Percentiles rank a stretch among this genome's conserved stretches.
Conservation (phyloP, 768 basidiomycete species). For the Calocybe indica region DNA sequence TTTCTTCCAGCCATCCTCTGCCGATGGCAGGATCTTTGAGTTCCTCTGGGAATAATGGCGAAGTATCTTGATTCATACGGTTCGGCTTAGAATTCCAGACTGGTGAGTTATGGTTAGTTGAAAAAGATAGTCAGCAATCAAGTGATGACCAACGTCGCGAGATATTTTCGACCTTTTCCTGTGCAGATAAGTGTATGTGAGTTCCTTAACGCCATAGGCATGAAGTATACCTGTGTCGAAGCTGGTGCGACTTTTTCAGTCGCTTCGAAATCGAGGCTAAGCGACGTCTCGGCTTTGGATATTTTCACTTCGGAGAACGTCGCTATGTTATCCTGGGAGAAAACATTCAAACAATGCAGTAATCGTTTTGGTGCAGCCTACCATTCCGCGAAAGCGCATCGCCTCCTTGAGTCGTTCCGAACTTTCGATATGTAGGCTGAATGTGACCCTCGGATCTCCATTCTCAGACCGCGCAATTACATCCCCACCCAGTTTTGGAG, state of each 20-base stretch:
- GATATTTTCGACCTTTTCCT: conserved; percentile 13
- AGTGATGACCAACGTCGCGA: conserved; percentile 12
- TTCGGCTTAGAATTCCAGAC: conserved; percentile 9
- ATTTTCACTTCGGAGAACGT: conserved; percentile 10
- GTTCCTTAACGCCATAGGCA: background rate
- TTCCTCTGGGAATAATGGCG: background rate
- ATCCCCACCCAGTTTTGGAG: conserved; percentile 33
- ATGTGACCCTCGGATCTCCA: conserved; percentile 23
- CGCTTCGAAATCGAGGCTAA: conserved; percentile 14
- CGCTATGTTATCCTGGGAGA: background rate
- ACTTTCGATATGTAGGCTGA: conserved; percentile 28
- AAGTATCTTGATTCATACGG: background rate
- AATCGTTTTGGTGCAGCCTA: conserved; percentile 17
- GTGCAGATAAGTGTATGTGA: conserved; percentile 11
- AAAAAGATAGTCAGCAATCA: background rate
- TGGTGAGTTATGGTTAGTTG: conserved; percentile 2
- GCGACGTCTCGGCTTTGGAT: conserved; percentile 16
- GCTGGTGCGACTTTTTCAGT: conserved; percentile 2
- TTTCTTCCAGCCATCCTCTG: too few species aligned
- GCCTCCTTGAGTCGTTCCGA: conserved; percentile 19
- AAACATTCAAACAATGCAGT: too few species aligned
- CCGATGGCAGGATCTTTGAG: too few species aligned
- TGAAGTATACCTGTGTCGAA: conserved; percentile 15
- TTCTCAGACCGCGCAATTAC: conserved; percentile 12
- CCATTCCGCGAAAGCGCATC: conserved; percentile 41